Percentiles rank a stretch among this genome's conserved stretches.
Evolutionary conservation across 1,284 basidiomycete genomes (phyloP).

Genomic region (Trichosporon coremiiforme): DNA sequence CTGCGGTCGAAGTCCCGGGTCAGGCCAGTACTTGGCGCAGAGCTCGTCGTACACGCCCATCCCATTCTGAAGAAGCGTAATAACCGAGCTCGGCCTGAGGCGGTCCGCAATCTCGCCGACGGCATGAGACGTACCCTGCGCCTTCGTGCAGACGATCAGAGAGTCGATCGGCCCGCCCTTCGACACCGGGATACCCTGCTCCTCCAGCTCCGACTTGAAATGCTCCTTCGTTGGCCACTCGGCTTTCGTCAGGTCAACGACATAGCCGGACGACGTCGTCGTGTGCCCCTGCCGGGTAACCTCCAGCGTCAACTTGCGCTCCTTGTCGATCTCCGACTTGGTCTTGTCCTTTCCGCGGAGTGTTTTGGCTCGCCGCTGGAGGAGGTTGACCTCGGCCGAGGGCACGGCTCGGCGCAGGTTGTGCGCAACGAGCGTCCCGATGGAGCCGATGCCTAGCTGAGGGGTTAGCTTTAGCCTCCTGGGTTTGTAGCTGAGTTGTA

Average conservation of each 20-base stretch:
- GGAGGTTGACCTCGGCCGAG: conserved; percentile 66
- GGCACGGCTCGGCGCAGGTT: conserved; percentile 66
- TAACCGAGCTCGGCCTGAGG: conserved; percentile 69
- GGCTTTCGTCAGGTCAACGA: conserved; percentile 29
- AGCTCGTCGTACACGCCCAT: conserved; percentile 87
- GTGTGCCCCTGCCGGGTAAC: conserved; percentile 25
- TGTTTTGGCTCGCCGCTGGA: conserved; percentile 44
- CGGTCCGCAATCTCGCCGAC: conserved; percentile 67
- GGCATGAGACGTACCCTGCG: conserved; percentile 66
- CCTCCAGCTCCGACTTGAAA: not conserved
- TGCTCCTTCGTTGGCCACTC: not conserved
- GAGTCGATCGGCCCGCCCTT: conserved; percentile 61
- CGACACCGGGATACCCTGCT: not conserved
- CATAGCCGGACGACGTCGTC: conserved; percentile 33
- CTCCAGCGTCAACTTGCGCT: conserved; percentile 12
- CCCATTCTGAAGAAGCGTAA: conserved; percentile 88
- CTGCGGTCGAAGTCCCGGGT: conserved; percentile 72
- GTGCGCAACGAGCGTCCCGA: conserved; percentile 77
- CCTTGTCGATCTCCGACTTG: not conserved
- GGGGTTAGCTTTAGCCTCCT: not conserved
- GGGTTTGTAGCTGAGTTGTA: not conserved
- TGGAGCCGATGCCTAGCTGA: conserved; percentile 70
- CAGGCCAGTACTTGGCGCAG: conserved; percentile 69
- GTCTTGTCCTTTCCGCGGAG: not conserved
- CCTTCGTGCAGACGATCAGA: conserved; percentile 81